Evolutionary conservation across 2,329 filamentous ascomycete genomes (phyloP).

Genomic region (Phialophora chinensis): DNA sequence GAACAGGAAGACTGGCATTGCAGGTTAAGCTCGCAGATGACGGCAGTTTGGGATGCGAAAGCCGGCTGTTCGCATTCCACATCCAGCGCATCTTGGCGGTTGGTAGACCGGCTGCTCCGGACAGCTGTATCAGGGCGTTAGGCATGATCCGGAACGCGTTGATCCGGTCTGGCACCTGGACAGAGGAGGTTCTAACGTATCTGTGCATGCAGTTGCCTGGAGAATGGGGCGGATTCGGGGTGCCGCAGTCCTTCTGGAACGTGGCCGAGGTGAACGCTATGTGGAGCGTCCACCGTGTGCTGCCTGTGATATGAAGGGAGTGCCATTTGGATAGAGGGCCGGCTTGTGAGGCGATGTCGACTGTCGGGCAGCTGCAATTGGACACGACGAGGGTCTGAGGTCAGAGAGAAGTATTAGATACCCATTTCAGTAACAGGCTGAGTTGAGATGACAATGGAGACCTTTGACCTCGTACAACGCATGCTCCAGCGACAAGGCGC

Average conservation of each 20-base stretch:
- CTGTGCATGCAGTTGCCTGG: constrained; percentile 33
- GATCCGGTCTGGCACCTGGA: constrained; percentile 28
- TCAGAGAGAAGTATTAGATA: not conserved
- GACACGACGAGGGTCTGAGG: not conserved
- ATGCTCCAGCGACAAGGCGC: not conserved
- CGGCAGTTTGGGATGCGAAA: constrained; percentile 13
- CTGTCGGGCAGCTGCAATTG: not conserved
- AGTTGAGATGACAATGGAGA: not conserved
- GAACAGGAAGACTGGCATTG: constrained; percentile 24
- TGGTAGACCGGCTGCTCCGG: constrained; percentile 10
- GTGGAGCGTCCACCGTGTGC: not conserved
- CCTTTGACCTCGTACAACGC: not conserved
- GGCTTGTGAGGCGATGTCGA: not conserved
- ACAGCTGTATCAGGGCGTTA: constrained; percentile 26
- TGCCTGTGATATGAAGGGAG: not conserved
- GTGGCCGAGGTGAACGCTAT: constrained; percentile 25
- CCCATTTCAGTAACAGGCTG: not conserved
- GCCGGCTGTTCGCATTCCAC: constrained; percentile 23
- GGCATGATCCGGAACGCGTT: constrained; percentile 28
- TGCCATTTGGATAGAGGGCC: not conserved
- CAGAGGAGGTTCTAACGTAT: constrained; percentile 22
- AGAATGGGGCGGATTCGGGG: constrained; percentile 32
- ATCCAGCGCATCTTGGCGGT: constrained; percentile 26
- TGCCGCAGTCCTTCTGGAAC: constrained; percentile 30
- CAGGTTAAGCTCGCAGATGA: constrained; percentile 22